Percentiles rank a stretch among this genome's conserved stretches.
These are phyloP conservation scores for Kwoniella pini DNA, from an alignment of 768 basidiomycete species.

Conservation along the genomic window DNA sequence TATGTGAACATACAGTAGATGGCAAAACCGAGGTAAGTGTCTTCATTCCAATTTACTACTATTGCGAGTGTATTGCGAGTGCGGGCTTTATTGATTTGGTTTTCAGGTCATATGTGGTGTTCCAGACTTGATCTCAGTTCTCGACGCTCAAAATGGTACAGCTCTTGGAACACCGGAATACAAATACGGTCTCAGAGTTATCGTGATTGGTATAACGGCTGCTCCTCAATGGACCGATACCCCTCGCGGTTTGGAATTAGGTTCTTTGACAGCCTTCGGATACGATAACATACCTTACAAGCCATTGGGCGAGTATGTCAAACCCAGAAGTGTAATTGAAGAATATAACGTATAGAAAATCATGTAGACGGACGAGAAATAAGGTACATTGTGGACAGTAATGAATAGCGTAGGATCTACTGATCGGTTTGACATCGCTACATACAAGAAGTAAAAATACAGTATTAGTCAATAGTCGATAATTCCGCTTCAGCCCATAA, in stretches of 20 bases:
- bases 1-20: slow-evolving; percentile 23
- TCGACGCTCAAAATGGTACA: slow-evolving; percentile 66
- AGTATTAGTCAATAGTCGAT: background rate
- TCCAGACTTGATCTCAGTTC: slow-evolving; percentile 66
- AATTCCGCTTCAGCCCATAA: background rate
- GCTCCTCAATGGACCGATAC: slow-evolving; percentile 63
- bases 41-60: background rate
- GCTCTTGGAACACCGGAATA: slow-evolving; percentile 67
- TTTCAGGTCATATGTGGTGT: slow-evolving; percentile 57
- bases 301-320: slow-evolving; percentile 24
- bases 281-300: slow-evolving; percentile 41
- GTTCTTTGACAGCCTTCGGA: slow-evolving; percentile 63
- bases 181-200: slow-evolving; percentile 64
- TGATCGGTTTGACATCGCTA: too few relatives aligned
- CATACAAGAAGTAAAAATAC: too few relatives aligned
- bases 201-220: slow-evolving; percentile 60
- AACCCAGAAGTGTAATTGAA: slow-evolving; percentile 30
- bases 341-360: too few relatives aligned
- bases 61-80: background rate
- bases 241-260: slow-evolving; percentile 59
- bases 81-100: background rate
- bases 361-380: too few relatives aligned
- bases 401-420: too few relatives aligned
- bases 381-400: too few relatives aligned
- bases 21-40: slow-evolving; percentile 26